These are phyloP conservation scores for Diversispora eburnea DNA, from an alignment of 192 early-diverging fungal genomes.

Conservation along the genomic window DNA sequence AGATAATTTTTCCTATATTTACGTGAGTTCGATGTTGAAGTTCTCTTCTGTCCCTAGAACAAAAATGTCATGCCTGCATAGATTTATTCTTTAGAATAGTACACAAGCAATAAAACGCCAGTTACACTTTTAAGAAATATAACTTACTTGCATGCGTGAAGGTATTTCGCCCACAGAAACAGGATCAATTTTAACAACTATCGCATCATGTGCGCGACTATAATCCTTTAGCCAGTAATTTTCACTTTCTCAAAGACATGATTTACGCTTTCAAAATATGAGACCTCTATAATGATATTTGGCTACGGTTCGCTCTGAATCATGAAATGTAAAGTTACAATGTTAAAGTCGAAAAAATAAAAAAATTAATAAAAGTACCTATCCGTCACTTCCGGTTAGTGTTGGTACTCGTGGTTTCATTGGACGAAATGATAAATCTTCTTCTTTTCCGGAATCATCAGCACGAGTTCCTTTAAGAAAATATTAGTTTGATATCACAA, in stretches of 20 bases:
- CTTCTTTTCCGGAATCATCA: slow-evolving; percentile 7
- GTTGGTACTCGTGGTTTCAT: not conserved
- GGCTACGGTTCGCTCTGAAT: slow-evolving; percentile 17
- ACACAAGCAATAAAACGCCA: slow-evolving; percentile 9
- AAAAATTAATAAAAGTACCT: too few species aligned
- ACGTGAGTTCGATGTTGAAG: slow-evolving; percentile 13
- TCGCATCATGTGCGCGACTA: slow-evolving; percentile 10
- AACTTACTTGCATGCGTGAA: slow-evolving; percentile 18
- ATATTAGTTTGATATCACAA: slow-evolving; percentile 5
- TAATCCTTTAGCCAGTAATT: slow-evolving; percentile 16
- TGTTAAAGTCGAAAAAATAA: slow-evolving; percentile 20
- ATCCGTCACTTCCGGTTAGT: slow-evolving; percentile 7
- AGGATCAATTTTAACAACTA: slow-evolving; percentile 25
- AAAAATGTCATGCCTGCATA: slow-evolving; percentile 18
- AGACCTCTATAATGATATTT: slow-evolving; percentile 19
- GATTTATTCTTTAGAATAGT: slow-evolving; percentile 25
- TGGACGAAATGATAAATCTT: slow-evolving; percentile 5
- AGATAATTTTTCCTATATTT: not conserved
- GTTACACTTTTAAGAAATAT: slow-evolving; percentile 16
- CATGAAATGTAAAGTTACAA: slow-evolving; percentile 9
- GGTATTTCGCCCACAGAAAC: not conserved
- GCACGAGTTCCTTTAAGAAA: slow-evolving; percentile 20
- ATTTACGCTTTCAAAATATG: slow-evolving; percentile 13
- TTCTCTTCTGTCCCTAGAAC: not conserved
- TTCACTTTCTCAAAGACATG: slow-evolving; percentile 4